Percentiles rank a stretch among this genome's conserved stretches.
Conservation (phyloP, 192 early-diverging fungal species). For the Rhizoclosmatium sp. region DNA sequence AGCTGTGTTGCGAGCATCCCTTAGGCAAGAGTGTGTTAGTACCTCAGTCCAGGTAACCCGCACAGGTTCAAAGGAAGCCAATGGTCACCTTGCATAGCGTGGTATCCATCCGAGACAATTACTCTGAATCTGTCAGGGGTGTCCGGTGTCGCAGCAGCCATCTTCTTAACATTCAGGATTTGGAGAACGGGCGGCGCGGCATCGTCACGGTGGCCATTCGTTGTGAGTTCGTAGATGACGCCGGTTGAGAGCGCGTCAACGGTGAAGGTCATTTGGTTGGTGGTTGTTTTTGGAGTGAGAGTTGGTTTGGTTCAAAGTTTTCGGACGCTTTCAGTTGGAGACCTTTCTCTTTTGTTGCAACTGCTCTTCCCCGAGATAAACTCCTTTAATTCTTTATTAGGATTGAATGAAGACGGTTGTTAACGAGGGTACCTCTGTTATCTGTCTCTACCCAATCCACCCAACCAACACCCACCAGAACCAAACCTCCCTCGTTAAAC, state of each 20-base stretch:
- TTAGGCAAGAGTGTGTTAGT: slow-evolving; percentile 21
- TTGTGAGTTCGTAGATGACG: slow-evolving; percentile 5
- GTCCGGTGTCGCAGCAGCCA: slow-evolving; percentile 13
- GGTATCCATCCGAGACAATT: slow-evolving; percentile 70
- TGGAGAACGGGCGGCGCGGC: slow-evolving; percentile 41
- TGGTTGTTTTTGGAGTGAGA: not conserved
- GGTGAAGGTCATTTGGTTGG: not conserved
- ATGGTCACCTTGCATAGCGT: slow-evolving; percentile 70
- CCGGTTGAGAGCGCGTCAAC: not conserved
- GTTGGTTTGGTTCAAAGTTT: too few species aligned
- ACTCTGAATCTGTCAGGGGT: slow-evolving; percentile 52
- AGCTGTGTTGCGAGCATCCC: slow-evolving; percentile 70
- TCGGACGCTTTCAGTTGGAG: not conserved
- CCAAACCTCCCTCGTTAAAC: too few species aligned
- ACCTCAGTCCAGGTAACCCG: not conserved
- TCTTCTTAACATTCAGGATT: slow-evolving; percentile 58
- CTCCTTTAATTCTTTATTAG: too few species aligned
- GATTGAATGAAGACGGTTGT: too few species aligned
- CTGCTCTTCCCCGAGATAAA: too few species aligned
- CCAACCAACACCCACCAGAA: too few species aligned
- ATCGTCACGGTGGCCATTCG: not conserved
- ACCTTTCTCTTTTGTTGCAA: not conserved
- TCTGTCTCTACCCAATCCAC: too few species aligned
- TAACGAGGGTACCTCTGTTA: too few species aligned
- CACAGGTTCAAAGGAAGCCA: not conserved